Evolutionary conservation across 306 rosid genomes (phyloP).

Genomic region (Datisca glomerata): DNA sequence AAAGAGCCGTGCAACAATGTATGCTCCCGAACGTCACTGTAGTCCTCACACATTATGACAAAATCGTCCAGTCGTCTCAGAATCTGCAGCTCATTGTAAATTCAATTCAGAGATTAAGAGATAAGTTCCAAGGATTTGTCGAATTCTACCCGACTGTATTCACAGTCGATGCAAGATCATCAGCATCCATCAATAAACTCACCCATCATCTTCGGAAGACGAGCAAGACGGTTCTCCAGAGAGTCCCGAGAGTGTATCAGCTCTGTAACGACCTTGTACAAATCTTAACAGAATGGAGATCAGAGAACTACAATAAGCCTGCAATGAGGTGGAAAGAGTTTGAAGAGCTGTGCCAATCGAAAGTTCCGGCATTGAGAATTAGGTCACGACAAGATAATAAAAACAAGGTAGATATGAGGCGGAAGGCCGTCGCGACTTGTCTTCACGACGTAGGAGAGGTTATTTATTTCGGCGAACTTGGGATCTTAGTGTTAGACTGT

Average conservation of each 20-base stretch:
- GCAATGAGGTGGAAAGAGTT: conserved; percentile 95
- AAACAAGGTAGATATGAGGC: conserved; percentile 53
- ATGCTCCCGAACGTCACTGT: conserved; percentile 73
- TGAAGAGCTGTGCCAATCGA: conserved; percentile 68
- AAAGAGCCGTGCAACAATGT: conserved; percentile 75
- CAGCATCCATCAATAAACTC: conserved; percentile 78
- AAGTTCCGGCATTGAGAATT: conserved; percentile 52
- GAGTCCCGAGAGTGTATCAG: conserved; percentile 85
- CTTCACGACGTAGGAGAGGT: conserved; percentile 87
- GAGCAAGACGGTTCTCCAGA: conserved; percentile 71
- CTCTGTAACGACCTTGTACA: conserved; percentile 78
- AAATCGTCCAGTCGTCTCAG: conserved; percentile 59
- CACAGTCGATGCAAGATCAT: conserved; percentile 86
- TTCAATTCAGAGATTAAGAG: conserved; percentile 65
- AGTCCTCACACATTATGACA: conserved; percentile 79
- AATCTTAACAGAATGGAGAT: conserved; percentile 78
- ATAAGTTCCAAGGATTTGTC: conserved; percentile 86
- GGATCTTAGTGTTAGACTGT: conserved; percentile 67
- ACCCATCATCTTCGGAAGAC: conserved; percentile 60
- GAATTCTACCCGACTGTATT: conserved; percentile 77
- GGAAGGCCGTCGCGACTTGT: conserved; percentile 66
- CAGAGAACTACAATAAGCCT: conserved; percentile 82
- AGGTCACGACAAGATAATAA: conserved; percentile 64
- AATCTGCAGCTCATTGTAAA: conserved; percentile 47
- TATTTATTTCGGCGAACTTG: conserved; percentile 72